These are phyloP conservation scores for Leptomonas seymouri DNA, from an alignment of 208 protist genomes.

Conservation along the genomic window DNA sequence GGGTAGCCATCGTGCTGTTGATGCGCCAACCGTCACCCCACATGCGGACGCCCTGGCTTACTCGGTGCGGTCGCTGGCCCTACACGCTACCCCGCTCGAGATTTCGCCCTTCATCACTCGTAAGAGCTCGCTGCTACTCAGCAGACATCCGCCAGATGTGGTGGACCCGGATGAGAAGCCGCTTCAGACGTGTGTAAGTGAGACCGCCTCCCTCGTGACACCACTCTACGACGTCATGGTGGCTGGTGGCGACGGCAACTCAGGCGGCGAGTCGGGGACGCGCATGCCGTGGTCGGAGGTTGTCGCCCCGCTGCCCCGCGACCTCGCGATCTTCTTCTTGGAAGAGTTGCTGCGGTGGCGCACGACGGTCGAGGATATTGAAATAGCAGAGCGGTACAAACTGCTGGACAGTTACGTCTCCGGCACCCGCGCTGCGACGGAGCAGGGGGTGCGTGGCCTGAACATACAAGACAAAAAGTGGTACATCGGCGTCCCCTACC, in stretches of 20 bases:
- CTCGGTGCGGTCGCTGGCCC: constrained; percentile 17
- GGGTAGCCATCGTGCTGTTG: background rate
- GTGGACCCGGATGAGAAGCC: constrained; percentile 21
- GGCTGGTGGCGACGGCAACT: background rate
- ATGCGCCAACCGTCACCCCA: background rate
- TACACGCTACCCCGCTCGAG: constrained; percentile 7
- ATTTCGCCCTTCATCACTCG: constrained; percentile 9
- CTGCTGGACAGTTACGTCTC: constrained; percentile 39
- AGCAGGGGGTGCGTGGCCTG: constrained; percentile 16
- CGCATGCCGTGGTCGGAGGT: constrained; percentile 41
- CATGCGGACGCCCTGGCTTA: constrained; percentile 22
- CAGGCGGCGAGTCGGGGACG: constrained; percentile 6
- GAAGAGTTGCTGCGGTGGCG: constrained; percentile 71
- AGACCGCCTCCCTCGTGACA: constrained; percentile 9
- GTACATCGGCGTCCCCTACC: constrained; percentile 51
- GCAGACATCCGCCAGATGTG: background rate
- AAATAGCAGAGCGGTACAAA: constrained; percentile 45
- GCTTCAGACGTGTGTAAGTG: constrained; percentile 48
- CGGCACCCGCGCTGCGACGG: constrained; percentile 6
- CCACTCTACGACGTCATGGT: background rate
- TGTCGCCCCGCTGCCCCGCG: constrained; percentile 33
- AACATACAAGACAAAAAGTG: constrained; percentile 48
- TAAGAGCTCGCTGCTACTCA: constrained; percentile 7
- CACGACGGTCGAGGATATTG: constrained; percentile 33
- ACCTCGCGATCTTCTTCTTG: constrained; percentile 57